Evolutionary conservation across 768 basidiomycete genomes (phyloP), one percentile per base, ranked within the genome.

Genomic region (Hygrocybe coccinea): DNA sequence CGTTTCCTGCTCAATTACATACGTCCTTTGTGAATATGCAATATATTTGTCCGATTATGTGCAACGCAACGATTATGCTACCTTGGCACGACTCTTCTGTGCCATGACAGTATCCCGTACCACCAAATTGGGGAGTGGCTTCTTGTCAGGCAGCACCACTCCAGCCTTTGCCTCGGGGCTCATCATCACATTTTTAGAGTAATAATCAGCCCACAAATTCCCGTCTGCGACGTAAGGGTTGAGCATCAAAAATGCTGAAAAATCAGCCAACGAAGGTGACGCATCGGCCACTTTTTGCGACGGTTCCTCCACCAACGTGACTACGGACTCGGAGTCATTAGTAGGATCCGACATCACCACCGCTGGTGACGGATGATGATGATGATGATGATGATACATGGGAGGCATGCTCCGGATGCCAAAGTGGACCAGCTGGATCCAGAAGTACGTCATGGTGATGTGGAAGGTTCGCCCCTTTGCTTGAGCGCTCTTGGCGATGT

Each of bases 401-500:
- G 67, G 60, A 14, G 66, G 63, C 54, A 70, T 71, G 53, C 70
- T 73, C 9, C 65, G 70, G 47, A 78, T 78, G 0, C 74, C 77
- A 50, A 78, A 74, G 54, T 78, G 77, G 12, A 77, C 75, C 22
- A 77, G 69, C 59, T 79, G 76, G 51, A 79, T 74, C 77, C 78
- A 79, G 62, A 79, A 77, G 56, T 77, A 79, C 0, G 78, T 76
- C 77, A 79, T 76, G 17, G 76, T 76, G 38, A 76, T 52, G 54
- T 79, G 74, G 60, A 77, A 78, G 21, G 71, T 64, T 21, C 71
- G 69, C 5, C 67, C 69, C 3, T 65, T 67, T 2, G 74, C 71
- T 46, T 74, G 71, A 24, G 66, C 44, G 60, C 69, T 75, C 49
- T 68, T 53, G 10, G 62, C 50, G 52, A 75, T 75, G 55, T 79